Evolutionary conservation across 2,329 filamentous ascomycete genomes (phyloP).

Genomic region (Tolypocladium tundrense): DNA sequence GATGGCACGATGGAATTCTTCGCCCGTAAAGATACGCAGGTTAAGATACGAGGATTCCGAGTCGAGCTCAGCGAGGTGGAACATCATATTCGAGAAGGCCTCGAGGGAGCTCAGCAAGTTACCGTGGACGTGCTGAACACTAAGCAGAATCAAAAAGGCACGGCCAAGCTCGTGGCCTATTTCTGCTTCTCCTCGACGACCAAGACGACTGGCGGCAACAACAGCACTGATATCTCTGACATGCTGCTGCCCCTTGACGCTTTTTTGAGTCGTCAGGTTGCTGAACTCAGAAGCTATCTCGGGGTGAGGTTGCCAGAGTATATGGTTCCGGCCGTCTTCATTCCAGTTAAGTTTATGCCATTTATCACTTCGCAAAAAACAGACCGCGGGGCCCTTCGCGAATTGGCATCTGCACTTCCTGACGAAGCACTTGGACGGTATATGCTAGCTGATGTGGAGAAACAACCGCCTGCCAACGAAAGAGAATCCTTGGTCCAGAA

Average conservation of each 20-base stretch:
- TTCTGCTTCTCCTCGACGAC: too few relatives aligned
- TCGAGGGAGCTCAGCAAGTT: neutral
- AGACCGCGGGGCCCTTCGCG: constrained; percentile 4
- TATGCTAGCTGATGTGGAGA: neutral
- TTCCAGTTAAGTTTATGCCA: constrained; percentile 4
- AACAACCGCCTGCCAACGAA: neutral
- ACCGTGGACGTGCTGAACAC: neutral
- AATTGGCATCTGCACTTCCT: neutral
- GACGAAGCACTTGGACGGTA: neutral
- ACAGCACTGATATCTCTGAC: neutral
- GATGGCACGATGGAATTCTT: too few relatives aligned
- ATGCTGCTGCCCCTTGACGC: too few relatives aligned
- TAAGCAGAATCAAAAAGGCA: too few relatives aligned
- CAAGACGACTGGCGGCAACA: too few relatives aligned
- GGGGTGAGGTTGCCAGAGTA: constrained; percentile 1
- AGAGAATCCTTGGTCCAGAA: too few relatives aligned
- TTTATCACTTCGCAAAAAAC: constrained; percentile 7
- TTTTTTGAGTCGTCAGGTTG: neutral
- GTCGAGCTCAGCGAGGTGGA: too few relatives aligned
- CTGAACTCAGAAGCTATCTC: neutral
- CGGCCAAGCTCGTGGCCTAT: neutral
- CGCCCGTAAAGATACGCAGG: too few relatives aligned
- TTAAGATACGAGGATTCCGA: too few relatives aligned
- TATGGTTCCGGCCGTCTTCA: constrained; percentile 4
- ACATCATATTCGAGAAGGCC: neutral